phyloP scores from a whole-genome alignment of 2,329 filamentous ascomycete species.

The Paramyrothecium sp. region DNA sequence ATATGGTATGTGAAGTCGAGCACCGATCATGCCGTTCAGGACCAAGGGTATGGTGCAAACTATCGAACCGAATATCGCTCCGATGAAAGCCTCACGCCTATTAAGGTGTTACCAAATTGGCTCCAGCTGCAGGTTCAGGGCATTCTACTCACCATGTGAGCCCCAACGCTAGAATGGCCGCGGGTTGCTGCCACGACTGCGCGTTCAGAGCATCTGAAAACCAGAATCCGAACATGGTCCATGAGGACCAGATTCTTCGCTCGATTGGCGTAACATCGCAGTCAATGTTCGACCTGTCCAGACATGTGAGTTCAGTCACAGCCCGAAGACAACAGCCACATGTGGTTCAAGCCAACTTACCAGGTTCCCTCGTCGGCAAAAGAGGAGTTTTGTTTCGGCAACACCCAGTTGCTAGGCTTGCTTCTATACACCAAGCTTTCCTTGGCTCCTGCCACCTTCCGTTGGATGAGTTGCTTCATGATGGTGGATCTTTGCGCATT shows the following conservation, averaged over 20 bases:
- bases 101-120: neutral
- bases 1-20: conserved; percentile 31
- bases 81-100: conserved; percentile 42
- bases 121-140: neutral
- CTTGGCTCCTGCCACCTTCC: neutral
- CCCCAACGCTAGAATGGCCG: conserved; percentile 18
- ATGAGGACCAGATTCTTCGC: conserved; percentile 16
- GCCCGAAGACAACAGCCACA: too few species aligned
- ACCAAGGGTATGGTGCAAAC: conserved; percentile 48
- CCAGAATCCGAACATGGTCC: conserved; percentile 22
- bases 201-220: conserved; percentile 17
- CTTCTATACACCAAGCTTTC: neutral
- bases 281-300: conserved; percentile 3
- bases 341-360: neutral
- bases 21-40: conserved; percentile 33
- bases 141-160: conserved; percentile 14
- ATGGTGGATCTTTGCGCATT: neutral
- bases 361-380: conserved; percentile 1
- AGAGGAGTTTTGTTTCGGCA: neutral
- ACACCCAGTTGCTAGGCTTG: neutral
- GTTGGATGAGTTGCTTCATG: neutral
- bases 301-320: too few species aligned
- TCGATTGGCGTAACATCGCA: conserved; percentile 7
- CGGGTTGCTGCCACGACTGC: conserved; percentile 19
- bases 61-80: conserved; percentile 13